phyloP scores from a whole-genome alignment of 1,284 basidiomycete species.

The Papiliotrema flavescens region DNA sequence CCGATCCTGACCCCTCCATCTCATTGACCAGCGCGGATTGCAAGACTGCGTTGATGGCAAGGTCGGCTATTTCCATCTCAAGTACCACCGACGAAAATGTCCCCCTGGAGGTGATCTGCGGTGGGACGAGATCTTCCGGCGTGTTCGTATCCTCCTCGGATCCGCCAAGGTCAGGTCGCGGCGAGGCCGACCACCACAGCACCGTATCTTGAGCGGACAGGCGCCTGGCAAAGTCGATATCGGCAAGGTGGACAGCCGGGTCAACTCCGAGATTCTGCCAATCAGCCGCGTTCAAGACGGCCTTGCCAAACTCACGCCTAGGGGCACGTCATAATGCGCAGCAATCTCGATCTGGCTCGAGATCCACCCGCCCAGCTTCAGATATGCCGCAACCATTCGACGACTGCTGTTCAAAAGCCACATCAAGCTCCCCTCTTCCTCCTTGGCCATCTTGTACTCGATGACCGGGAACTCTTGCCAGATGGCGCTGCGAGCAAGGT shows the following conservation, averaged over 20 bases:
- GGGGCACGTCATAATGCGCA: slow-evolving; percentile 86
- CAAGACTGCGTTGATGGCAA: slow-evolving; percentile 90
- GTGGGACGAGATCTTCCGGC: slow-evolving; percentile 71
- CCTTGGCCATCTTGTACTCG: slow-evolving; percentile 72
- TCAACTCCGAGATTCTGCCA: slow-evolving; percentile 77
- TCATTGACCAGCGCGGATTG: slow-evolving; percentile 95
- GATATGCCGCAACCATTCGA: slow-evolving; percentile 78
- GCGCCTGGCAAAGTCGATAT: slow-evolving; percentile 85
- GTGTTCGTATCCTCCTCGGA: slow-evolving; percentile 80
- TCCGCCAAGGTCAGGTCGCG: slow-evolving; percentile 90
- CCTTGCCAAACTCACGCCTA: slow-evolving; percentile 62
- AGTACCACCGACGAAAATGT: slow-evolving; percentile 91
- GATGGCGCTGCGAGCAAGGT: slow-evolving; percentile 69
- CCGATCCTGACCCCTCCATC: slow-evolving; percentile 83
- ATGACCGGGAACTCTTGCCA: slow-evolving; percentile 83
- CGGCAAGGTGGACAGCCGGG: slow-evolving; percentile 78
- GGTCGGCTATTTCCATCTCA: slow-evolving; percentile 82
- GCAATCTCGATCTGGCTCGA: slow-evolving; percentile 77
- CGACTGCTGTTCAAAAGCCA: slow-evolving; percentile 55
- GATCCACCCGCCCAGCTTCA: slow-evolving; percentile 75
- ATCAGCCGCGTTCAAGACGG: too few species aligned
- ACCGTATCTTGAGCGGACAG: slow-evolving; percentile 83
- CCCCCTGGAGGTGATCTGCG: slow-evolving; percentile 81
- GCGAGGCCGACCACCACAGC: slow-evolving; percentile 92
- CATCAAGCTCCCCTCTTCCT: slow-evolving; percentile 54